A percentile compares a stretch with the other conserved stretches of the same genome.
These are phyloP conservation scores for Didymella keratinophila DNA, from an alignment of 2,329 filamentous ascomycete genomes.

Conservation along the genomic window DNA sequence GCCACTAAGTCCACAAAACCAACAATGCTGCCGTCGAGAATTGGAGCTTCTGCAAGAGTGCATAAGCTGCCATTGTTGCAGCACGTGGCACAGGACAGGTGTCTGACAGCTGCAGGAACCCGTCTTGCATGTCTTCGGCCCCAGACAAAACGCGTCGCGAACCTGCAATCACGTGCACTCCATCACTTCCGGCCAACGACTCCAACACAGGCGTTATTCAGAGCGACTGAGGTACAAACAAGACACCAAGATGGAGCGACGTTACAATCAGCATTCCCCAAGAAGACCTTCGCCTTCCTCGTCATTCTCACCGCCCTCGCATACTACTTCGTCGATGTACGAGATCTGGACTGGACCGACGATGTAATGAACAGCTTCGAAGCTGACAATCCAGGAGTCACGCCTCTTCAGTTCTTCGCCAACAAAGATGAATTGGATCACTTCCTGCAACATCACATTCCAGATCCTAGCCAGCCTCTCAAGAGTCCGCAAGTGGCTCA, in stretches of 20 bases:
- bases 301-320: conserved; percentile 30
- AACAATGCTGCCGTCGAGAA: conserved; percentile 12
- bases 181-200: neutral
- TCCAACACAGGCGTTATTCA: neutral
- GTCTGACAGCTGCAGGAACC: neutral
- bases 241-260: neutral
- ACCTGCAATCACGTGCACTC: conserved; percentile 13
- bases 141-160: conserved; percentile 14
- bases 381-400: conserved; percentile 23
- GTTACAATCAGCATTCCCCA: conserved; percentile 43
- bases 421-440: conserved; percentile 42
- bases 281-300: conserved; percentile 41
- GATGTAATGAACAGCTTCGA: conserved; percentile 28
- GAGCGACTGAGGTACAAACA: neutral
- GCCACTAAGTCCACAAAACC: conserved; percentile 3
- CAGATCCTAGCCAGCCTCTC: conserved; percentile 28
- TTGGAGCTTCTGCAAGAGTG: neutral
- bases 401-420: conserved; percentile 39
- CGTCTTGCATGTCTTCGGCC: conserved; percentile 1
- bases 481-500: conserved; percentile 32
- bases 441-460: conserved; percentile 35
- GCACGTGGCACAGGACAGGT: neutral
- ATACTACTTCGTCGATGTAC: conserved; percentile 38
- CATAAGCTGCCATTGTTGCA: neutral
- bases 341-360: conserved; percentile 32